Percentiles rank a stretch among this genome's conserved stretches.
phyloP scores from a whole-genome alignment of 169 alveolate genomes.

The Cryptosporidium baileyi region DNA sequence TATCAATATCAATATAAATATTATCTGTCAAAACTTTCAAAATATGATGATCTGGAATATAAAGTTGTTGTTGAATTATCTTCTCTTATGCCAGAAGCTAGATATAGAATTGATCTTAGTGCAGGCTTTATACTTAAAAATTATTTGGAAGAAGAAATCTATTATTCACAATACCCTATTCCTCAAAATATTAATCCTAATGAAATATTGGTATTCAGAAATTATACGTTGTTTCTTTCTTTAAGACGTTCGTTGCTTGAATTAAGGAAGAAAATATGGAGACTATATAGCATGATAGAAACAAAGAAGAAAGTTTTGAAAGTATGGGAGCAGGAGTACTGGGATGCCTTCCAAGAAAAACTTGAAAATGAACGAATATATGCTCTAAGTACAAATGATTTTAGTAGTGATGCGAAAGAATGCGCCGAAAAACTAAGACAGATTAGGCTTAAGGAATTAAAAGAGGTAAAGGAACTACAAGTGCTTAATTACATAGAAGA shows the following conservation, averaged over 20 bases:
- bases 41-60: conserved; percentile 39
- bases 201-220: conserved; percentile 11
- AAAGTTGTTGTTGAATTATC: conserved; percentile 1
- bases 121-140: conserved; percentile 9
- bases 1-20: conserved; percentile 53
- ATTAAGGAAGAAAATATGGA: conserved; percentile 26
- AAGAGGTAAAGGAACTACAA: conserved; percentile 21
- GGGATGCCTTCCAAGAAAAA: conserved; percentile 39
- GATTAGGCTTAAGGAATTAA: conserved; percentile 9
- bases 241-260: conserved; percentile 29
- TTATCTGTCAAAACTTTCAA: conserved; percentile 15
- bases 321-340: conserved; percentile 53
- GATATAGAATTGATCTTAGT: conserved; percentile 4
- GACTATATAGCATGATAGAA: conserved; percentile 34
- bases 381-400: neutral
- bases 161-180: conserved; percentile 19
- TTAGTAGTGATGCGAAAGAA: conserved; percentile 14
- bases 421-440: conserved; percentile 33
- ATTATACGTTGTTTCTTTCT: conserved; percentile 13
- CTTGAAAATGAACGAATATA: conserved; percentile 36
- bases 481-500: conserved; percentile 5
- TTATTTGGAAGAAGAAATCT: conserved; percentile 47
- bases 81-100: conserved; percentile 20
- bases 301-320: conserved; percentile 13
- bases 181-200: conserved; percentile 1